Percentiles rank a stretch among this genome's conserved stretches.
These are phyloP conservation scores for Melampsora larici-populina DNA, from an alignment of 1,284 basidiomycete species.

Conservation along the genomic window DNA sequence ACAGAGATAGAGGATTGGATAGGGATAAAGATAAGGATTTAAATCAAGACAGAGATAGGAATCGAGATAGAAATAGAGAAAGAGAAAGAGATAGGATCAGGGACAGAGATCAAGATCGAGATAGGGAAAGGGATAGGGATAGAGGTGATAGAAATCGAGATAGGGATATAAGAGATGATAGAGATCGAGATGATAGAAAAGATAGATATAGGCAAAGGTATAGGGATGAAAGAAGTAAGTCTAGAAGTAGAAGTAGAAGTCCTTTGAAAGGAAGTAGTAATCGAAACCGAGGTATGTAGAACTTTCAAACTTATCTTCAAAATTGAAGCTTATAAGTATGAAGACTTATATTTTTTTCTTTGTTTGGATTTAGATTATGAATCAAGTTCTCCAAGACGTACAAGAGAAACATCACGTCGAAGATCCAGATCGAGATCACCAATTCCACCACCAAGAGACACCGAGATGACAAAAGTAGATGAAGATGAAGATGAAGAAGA, in stretches of 20 bases:
- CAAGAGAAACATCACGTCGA: background rate
- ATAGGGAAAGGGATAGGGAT: slow-evolving; percentile 1
- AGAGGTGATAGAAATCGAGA: slow-evolving; percentile 19
- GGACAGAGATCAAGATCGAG: slow-evolving; percentile 15
- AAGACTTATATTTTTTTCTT: background rate
- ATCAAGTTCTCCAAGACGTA: background rate
- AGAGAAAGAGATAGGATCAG: background rate
- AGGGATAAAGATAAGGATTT: background rate
- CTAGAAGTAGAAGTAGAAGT: slow-evolving; percentile 15
- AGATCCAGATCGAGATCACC: background rate
- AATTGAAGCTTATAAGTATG: background rate
- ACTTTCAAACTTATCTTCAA: background rate
- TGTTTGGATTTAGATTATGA: background rate
- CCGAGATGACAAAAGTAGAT: slow-evolving; percentile 10
- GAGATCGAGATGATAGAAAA: slow-evolving; percentile 15
- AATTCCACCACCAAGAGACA: background rate
- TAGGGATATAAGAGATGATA: slow-evolving; percentile 10
- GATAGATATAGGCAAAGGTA: slow-evolving; percentile 25
- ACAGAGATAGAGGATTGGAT: slow-evolving; percentile 4
- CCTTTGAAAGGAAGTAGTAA: slow-evolving; percentile 8
- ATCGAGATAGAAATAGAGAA: slow-evolving; percentile 19
- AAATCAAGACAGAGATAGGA: background rate
- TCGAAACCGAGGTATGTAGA: background rate
- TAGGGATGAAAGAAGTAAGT: slow-evolving; percentile 15
- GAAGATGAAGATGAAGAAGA: slow-evolving; percentile 31